phyloP scores from a whole-genome alignment of 2,329 filamentous ascomycete genomes.

The Pyrenophora tritici-repentis region DNA sequence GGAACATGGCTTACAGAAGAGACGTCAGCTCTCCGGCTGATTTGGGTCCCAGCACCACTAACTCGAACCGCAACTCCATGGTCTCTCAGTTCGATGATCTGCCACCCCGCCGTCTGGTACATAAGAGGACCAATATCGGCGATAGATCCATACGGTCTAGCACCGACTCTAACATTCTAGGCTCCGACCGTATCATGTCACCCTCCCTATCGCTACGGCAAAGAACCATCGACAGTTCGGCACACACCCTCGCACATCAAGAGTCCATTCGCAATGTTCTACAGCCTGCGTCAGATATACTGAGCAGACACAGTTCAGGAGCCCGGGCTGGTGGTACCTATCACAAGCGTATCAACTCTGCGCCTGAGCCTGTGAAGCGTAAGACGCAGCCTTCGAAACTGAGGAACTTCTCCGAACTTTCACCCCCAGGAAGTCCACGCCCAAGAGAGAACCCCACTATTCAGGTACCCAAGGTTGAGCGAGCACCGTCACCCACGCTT shows the following conservation, averaged over 20 bases:
- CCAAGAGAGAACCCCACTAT: conserved; percentile 8
- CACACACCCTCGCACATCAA: conserved; percentile 38
- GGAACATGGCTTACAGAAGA: conserved; percentile 57
- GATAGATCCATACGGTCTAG: conserved; percentile 48
- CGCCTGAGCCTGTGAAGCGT: conserved; percentile 33
- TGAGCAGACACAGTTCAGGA: conserved; percentile 37
- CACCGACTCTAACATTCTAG: conserved; percentile 33
- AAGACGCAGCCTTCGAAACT: conserved; percentile 14
- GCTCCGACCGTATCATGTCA: conserved; percentile 27
- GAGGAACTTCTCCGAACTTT: conserved; percentile 27
- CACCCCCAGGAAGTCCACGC: conserved; percentile 29
- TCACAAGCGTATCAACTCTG: conserved; percentile 43
- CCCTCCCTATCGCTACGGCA: conserved; percentile 39
- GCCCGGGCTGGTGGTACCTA: conserved; percentile 20
- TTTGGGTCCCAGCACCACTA: conserved; percentile 50
- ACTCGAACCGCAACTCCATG: conserved; percentile 53
- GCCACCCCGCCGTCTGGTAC: conserved; percentile 55
- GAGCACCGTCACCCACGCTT: conserved; percentile 22
- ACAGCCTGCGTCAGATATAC: conserved; percentile 42
- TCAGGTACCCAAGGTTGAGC: conserved; percentile 15
- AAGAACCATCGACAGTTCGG: conserved; percentile 36
- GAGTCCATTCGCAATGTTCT: conserved; percentile 38
- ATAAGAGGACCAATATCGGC: conserved; percentile 57
- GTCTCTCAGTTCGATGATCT: conserved; percentile 46
- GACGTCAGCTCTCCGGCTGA: conserved; percentile 40